Percentiles rank a stretch among this genome's conserved stretches.
These are phyloP conservation scores for Didymella exigua DNA, from an alignment of 2,329 filamentous ascomycete genomes.

Conservation along the genomic window DNA sequence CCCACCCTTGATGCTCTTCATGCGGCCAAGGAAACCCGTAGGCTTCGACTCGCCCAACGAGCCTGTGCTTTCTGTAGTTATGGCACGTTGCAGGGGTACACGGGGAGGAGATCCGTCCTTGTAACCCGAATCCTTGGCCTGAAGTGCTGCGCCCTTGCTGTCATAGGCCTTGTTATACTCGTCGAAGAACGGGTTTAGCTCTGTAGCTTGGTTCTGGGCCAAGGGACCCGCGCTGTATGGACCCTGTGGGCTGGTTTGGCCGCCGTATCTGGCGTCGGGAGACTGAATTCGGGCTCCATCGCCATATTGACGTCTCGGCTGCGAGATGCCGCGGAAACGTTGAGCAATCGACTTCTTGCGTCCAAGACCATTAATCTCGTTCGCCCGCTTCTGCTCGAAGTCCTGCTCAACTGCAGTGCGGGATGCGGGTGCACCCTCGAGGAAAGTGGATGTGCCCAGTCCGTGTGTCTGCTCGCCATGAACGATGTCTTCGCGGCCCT, in stretches of 20 bases:
- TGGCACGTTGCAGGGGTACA: constrained; percentile 38
- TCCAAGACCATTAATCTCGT: constrained; percentile 61
- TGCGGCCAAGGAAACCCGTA: constrained; percentile 44
- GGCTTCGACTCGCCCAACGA: constrained; percentile 36
- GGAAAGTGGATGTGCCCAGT: constrained; percentile 90
- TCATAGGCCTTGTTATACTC: constrained; percentile 75
- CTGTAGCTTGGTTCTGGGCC: constrained; percentile 44
- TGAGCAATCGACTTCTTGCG: constrained; percentile 96
- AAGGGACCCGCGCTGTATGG: constrained; percentile 50
- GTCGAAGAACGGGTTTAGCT: constrained; percentile 76
- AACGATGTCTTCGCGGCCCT: constrained; percentile 65
- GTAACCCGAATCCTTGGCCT: constrained; percentile 50
- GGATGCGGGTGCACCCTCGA: constrained; percentile 90
- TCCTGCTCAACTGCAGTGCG: constrained; percentile 77
- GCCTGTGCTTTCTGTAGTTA: constrained; percentile 41
- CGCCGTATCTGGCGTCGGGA: constrained; percentile 61
- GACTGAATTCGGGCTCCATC: constrained; percentile 48
- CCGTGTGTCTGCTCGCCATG: constrained; percentile 85
- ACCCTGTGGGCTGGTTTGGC: constrained; percentile 34
- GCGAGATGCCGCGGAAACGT: constrained; percentile 83
- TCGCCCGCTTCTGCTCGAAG: constrained; percentile 62
- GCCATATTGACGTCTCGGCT: constrained; percentile 66
- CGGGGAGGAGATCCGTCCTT: constrained; percentile 39
- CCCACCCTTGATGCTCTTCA: constrained; percentile 49
- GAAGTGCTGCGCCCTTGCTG: constrained; percentile 66